Evolutionary conservation across 108 stramenopile genomes (phyloP), one percentile per base, ranked within the genome.

Genomic region (Nannochloropsis salina): DNA sequence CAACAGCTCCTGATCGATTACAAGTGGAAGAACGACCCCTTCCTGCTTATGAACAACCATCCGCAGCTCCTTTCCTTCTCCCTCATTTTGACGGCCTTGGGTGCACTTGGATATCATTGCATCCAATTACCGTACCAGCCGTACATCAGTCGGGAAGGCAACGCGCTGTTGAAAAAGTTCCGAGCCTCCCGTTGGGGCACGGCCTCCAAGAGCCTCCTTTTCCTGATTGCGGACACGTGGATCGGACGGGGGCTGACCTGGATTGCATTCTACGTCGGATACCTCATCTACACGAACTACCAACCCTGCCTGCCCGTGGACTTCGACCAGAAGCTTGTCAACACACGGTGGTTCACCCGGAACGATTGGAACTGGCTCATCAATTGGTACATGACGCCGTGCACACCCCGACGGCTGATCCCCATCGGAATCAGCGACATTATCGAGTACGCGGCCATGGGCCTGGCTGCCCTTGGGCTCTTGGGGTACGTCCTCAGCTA

Each of bases 1-100:
- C 61, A 74, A 74, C 61, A 74, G 61, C 61, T 74, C 61, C 61
- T 74, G 61, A 74, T 74, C 61, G 61, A 74, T n/a, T 74, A 74
- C 61, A 74, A 74, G 61, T 74, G 61, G 61, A 74, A 15, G 61
- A 74, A 74, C 61, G 61, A 74, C 8, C 61, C 61, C 61, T 74
- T 74, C 61, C 61, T 74, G 20, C 61, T 74, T 1, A n/a, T n/a
- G n/a, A 74, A 74, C 6, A 74, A 74, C 20, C n/a, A 74, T n/a
- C 61, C 61, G 61, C 20, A 74, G 6, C 15, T 74, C 15, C 61
- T 74, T 15, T n/a, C 15, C 8, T 74, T 74, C 6, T n/a, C n/a
- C 61, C 3, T 74, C 2, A 74, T 74, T n/a, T n/a, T 74, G 15
- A 74, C 61, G 20, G 61, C n/a, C 61, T n/a, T 74, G 20, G 61